Percentiles rank a stretch among this genome's conserved stretches.
These are phyloP conservation scores for Xylaria cubensis DNA, from an alignment of 495 filamentous ascomycete genomes.

Conservation along the genomic window DNA sequence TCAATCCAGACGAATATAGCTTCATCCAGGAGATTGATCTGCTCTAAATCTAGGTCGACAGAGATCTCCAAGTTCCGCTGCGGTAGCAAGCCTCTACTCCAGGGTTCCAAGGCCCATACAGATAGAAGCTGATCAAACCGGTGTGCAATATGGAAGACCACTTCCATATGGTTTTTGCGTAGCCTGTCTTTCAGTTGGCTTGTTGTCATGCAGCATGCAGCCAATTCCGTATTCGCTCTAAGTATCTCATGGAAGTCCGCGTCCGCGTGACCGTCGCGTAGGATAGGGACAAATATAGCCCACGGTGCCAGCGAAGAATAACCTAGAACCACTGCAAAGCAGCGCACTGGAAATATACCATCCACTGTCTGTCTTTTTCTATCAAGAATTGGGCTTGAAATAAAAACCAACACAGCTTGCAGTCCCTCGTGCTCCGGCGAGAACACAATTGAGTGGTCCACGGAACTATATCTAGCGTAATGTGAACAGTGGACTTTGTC, in stretches of 20 bases:
- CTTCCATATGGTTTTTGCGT: neutral
- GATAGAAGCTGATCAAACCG: constrained; percentile 19
- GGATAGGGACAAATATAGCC: constrained; percentile 16
- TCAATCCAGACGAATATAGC: constrained; percentile 20
- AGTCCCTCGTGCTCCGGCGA: neutral
- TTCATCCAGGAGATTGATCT: constrained; percentile 16
- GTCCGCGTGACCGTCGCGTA: constrained; percentile 10
- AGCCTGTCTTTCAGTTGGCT: constrained; percentile 19
- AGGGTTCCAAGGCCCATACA: neutral
- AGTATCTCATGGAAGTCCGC: constrained; percentile 9
- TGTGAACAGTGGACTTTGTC: constrained; percentile 14
- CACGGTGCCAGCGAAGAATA: constrained; percentile 6
- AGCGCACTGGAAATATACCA: neutral
- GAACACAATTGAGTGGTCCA: constrained; percentile 3
- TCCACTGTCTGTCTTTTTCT: neutral
- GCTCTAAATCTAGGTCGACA: constrained; percentile 10
- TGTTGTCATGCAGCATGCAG: constrained; percentile 15
- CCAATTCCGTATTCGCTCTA: neutral
- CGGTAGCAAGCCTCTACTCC: no score
- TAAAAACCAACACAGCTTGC: constrained; percentile 4
- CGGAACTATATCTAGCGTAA: neutral
- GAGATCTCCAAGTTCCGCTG: constrained; percentile 11
- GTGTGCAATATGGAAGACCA: neutral
- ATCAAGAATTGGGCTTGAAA: neutral
- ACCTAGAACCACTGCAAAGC: constrained; percentile 15